phyloP scores from a whole-genome alignment of 2,329 filamentous ascomycete genomes.

The Epichloe glyceriae region DNA sequence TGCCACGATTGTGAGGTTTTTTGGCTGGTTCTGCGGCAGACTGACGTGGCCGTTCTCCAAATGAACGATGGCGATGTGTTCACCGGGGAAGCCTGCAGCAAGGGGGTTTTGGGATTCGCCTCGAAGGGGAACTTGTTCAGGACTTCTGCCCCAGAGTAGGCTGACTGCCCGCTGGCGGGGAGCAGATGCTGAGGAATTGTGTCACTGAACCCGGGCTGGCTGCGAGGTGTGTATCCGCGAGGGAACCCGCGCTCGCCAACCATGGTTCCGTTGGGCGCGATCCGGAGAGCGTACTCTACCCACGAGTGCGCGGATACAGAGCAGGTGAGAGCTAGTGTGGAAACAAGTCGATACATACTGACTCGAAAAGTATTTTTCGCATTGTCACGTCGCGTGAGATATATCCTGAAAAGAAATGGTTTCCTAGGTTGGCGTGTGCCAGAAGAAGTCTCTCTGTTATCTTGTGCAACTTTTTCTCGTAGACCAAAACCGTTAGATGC shows the following conservation, averaged over 20 bases:
- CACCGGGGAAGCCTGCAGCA: constrained; percentile 48
- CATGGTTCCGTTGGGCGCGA: constrained; percentile 63
- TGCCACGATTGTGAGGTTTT: constrained; percentile 56
- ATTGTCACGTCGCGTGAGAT: neutral
- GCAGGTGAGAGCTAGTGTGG: constrained; percentile 18
- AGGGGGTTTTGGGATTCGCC: constrained; percentile 40
- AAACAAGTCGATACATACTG: constrained; percentile 8
- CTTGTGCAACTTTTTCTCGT: neutral
- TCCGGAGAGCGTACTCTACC: constrained; percentile 63
- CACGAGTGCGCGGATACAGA: constrained; percentile 54
- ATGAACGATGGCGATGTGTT: constrained; percentile 53
- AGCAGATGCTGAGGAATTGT: constrained; percentile 48
- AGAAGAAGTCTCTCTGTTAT: neutral
- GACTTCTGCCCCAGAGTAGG: constrained; percentile 48
- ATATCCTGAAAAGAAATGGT: constrained; percentile 5
- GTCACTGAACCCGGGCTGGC: constrained; percentile 41
- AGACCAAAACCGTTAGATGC: neutral
- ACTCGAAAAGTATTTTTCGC: neutral
- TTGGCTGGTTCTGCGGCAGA: constrained; percentile 37
- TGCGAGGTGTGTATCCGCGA: constrained; percentile 55
- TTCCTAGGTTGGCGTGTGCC: neutral
- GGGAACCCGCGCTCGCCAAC: constrained; percentile 58
- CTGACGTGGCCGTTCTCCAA: constrained; percentile 69
- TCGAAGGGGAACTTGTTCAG: constrained; percentile 23
- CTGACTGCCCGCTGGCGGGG: constrained; percentile 47